phyloP scores from a whole-genome alignment of 306 rosid genomes.

The Vicia faba region DNA sequence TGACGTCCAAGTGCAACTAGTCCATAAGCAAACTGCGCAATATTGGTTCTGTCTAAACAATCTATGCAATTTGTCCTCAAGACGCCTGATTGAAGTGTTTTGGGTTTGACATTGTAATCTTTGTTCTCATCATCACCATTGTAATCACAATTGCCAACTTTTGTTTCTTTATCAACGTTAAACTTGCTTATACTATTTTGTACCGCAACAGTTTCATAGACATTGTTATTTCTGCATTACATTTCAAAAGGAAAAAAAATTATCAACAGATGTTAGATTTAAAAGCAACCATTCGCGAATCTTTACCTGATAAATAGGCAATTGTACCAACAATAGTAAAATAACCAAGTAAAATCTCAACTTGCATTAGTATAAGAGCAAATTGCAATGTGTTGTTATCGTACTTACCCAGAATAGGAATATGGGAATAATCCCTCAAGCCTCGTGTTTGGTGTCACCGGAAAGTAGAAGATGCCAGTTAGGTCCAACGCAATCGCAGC shows the following conservation, averaged over 20 bases:
- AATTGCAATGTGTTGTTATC: constrained; percentile 24
- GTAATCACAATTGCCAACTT: background rate
- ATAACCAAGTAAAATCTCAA: constrained; percentile 31
- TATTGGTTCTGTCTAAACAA: constrained; percentile 97
- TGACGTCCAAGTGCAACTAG: constrained; percentile 80
- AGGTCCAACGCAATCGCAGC: constrained; percentile 66
- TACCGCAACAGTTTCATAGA: constrained; percentile 12
- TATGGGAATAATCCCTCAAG: constrained; percentile 44
- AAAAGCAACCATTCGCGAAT: background rate
- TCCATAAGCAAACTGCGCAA: constrained; percentile 92
- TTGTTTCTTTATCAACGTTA: no score
- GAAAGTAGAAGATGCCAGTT: constrained; percentile 80
- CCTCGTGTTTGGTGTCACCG: constrained; percentile 49
- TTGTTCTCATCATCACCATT: constrained; percentile 39
- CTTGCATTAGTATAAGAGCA: background rate
- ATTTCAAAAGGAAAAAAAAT: background rate
- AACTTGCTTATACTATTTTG: no score
- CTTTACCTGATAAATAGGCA: background rate
- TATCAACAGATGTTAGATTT: background rate
- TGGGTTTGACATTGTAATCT: constrained; percentile 42
- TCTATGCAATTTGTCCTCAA: constrained; percentile 96
- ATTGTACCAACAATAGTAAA: background rate
- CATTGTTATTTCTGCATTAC: constrained; percentile 57
- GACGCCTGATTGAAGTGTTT: constrained; percentile 75
- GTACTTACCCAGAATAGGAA: constrained; percentile 69